These are phyloP conservation scores for Paecilomyces sp. DNA, from an alignment of 2,329 filamentous ascomycete genomes.

Conservation along the genomic window DNA sequence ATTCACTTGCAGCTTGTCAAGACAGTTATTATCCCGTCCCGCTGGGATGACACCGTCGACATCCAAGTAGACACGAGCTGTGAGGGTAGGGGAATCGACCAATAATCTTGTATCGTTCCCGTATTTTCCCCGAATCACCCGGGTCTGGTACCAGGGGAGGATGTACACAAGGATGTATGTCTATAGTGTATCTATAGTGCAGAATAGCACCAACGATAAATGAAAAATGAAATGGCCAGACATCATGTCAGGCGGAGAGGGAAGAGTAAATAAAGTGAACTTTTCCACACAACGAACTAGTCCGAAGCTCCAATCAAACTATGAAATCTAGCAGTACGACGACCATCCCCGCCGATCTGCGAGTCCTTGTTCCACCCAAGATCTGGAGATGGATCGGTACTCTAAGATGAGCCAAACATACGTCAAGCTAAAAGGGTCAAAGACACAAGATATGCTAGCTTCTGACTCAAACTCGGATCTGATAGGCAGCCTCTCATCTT, in stretches of 20 bases:
- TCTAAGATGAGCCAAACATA: not conserved
- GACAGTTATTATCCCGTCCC: not conserved
- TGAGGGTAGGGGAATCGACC: not conserved
- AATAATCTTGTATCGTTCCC: not conserved
- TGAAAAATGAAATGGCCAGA: not conserved
- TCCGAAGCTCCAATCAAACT: not conserved
- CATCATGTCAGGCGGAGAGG: not conserved
- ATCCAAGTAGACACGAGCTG: not conserved
- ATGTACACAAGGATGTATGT: not conserved
- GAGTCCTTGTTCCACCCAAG: not conserved
- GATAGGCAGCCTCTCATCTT: not conserved
- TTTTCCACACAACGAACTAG: not conserved
- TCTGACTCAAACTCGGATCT: not conserved
- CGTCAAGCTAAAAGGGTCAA: not conserved
- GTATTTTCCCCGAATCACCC: not conserved
- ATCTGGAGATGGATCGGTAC: not conserved
- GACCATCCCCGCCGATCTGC: not conserved
- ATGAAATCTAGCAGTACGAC: not conserved
- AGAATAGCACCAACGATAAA: not conserved
- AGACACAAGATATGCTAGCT: not conserved
- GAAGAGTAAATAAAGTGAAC: not conserved
- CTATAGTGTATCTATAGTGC: not conserved
- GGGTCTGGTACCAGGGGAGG: not conserved
- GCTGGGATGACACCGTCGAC: not conserved
- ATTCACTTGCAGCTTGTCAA: not conserved